Base-by-base conservation (phyloP, 2,329 filamentous ascomycete genomes). In the Leptographium flavum region DNA sequence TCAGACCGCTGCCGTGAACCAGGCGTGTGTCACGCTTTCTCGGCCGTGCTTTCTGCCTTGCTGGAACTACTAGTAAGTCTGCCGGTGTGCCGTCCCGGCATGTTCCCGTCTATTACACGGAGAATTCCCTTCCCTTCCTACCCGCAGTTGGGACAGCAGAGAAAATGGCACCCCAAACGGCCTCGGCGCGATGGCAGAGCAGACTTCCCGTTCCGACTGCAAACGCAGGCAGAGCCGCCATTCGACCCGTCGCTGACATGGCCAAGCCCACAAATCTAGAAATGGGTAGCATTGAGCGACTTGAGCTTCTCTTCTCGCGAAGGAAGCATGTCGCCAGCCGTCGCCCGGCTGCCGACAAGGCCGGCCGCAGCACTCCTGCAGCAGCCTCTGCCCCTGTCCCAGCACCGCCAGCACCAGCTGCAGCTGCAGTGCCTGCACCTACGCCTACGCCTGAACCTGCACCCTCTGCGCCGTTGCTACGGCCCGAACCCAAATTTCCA, bases 291-390 rank as follows among this genome's bases (percentile, higher is more conserved):
- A 60, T 74, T 37, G 70, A 70, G 49, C 61, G 53, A 47, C 57
- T 76, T 38, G 72, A 76, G 59, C 65, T 63, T 53, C 62, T 76
- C 50, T 76, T 77, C 55, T 64, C 63, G 45, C 73, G 65, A 54
- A 64, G 55, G 54, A 65, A 55, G 50, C 49, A 55, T 32, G 52
- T 48, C 15, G 38, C 54, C 37, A 42, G 43, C 41, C 52, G 48
- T 22, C 50, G 46, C n/a, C 37, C 50, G 33, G 31, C 35, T n/a
- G 25, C 43, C 44, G 33, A 41, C 43, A 41, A 39, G 22, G 11
- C 37, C 23, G 25, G 15, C 36, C 42, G 41, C 43, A 36, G 4
- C 21, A 15, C 17, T 13, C 13, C 21, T 8, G 5, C 22, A 1
- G 11, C 31, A 17, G n/a, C n/a, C 17, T 2, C 13, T 11, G 3